phyloP scores from a whole-genome alignment of 2,329 filamentous ascomycete genomes.

The Colletotrichum falcatum region DNA sequence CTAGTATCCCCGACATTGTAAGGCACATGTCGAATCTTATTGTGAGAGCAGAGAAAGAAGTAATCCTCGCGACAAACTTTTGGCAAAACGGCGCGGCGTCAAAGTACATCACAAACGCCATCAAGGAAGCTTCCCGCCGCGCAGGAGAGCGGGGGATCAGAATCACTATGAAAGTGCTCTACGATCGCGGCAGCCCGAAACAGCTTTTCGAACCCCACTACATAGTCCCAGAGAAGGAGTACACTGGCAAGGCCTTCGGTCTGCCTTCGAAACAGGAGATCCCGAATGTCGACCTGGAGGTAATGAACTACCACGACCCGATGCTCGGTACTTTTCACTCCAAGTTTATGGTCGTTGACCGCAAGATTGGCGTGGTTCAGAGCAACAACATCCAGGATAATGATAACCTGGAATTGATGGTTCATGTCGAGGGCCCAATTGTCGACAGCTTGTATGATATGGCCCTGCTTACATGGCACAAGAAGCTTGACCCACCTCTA shows the following conservation, averaged over 20 bases:
- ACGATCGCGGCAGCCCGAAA: conserved; percentile 75
- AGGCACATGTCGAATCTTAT: conserved; percentile 83
- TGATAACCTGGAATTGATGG: conserved; percentile 85
- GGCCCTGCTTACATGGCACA: conserved; percentile 79
- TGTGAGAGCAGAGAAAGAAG: conserved; percentile 76
- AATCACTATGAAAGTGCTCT: conserved; percentile 79
- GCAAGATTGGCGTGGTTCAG: conserved; percentile 76
- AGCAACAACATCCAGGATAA: conserved; percentile 86
- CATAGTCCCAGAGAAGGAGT: conserved; percentile 67
- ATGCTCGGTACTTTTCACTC: conserved; percentile 80
- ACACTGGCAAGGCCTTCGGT: conserved; percentile 67
- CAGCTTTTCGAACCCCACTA: conserved; percentile 76
- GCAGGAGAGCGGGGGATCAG: conserved; percentile 68
- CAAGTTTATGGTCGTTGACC: conserved; percentile 83
- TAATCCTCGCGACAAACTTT: conserved; percentile 81
- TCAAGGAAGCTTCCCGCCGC: conserved; percentile 76
- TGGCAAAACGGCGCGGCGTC: conserved; percentile 79
- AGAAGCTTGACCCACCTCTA: conserved; percentile 68
- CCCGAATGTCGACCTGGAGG: conserved; percentile 77
- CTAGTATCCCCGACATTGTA: conserved; percentile 73
- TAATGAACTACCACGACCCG: conserved; percentile 78
- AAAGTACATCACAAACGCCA: conserved; percentile 73
- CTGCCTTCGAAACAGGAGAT: conserved; percentile 74
- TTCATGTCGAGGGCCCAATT: conserved; percentile 79
- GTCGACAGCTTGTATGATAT: conserved; percentile 83